Percentiles rank a stretch among this genome's conserved stretches.
These are phyloP conservation scores for Petunia hybrid DNA, from an alignment of 305 asterid genomes.

Conservation along the genomic window DNA sequence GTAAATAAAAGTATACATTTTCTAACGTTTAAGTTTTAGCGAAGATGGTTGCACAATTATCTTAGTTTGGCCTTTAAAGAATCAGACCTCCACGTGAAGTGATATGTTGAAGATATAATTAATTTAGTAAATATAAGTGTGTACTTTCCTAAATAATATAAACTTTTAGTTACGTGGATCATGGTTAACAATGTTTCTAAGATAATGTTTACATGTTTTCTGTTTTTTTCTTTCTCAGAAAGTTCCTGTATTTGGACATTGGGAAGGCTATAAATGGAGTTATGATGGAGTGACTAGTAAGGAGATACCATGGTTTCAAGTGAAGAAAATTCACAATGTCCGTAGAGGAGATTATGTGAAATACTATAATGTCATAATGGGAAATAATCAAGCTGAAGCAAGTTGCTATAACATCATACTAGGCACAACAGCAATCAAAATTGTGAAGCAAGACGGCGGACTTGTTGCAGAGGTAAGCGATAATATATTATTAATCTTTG, in stretches of 20 bases:
- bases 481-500: too few species aligned
- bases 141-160: neutral
- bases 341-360: constrained; percentile 42
- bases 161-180: neutral
- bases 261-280: constrained; percentile 75
- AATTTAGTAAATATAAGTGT: too few species aligned
- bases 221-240: constrained; percentile 47
- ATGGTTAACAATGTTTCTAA: neutral
- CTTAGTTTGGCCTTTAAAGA: neutral
- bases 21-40: neutral
- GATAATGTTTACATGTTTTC: too few species aligned
- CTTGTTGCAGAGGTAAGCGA: constrained; percentile 67
- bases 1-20: too few species aligned
- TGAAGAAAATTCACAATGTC: constrained; percentile 48
- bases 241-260: constrained; percentile 48
- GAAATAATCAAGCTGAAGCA: constrained; percentile 36
- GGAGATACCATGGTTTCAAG: constrained; percentile 70
- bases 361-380: constrained; percentile 50
- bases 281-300: constrained; percentile 39
- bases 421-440: constrained; percentile 58
- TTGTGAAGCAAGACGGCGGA: constrained; percentile 56
- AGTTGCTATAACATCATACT: constrained; percentile 50
- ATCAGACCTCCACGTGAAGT: too few species aligned
- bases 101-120: too few species aligned
- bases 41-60: neutral